phyloP scores from a whole-genome alignment of 2,329 filamentous ascomycete species.

The Cladosporium oxysporum region DNA sequence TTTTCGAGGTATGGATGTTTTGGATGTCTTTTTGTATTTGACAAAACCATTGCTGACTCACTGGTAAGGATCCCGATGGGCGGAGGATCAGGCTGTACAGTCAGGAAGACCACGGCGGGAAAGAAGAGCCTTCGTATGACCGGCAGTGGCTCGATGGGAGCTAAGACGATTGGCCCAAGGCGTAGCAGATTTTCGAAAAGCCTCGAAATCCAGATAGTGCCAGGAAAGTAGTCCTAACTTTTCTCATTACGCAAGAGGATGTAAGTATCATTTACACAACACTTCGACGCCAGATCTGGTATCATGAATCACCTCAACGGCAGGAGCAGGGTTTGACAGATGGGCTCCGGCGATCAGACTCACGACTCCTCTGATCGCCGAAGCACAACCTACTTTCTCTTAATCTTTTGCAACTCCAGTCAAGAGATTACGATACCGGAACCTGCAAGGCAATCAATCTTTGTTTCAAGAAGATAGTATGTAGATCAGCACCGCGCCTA shows the following conservation, averaged over 20 bases:
- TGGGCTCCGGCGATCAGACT: background rate
- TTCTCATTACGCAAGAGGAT: too few relatives aligned
- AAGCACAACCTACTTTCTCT: background rate
- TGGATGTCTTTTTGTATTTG: too few relatives aligned
- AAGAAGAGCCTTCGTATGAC: conserved; percentile 13
- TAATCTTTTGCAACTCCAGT: background rate
- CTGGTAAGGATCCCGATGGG: background rate
- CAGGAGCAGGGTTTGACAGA: background rate
- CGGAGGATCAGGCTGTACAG: conserved; percentile 18
- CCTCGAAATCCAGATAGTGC: background rate
- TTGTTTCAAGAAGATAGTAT: background rate
- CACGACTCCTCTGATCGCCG: background rate
- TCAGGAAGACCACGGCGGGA: conserved; percentile 15
- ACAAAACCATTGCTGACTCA: background rate
- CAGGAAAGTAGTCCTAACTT: background rate
- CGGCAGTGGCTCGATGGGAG: conserved; percentile 9
- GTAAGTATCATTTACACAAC: too few relatives aligned
- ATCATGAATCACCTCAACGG: background rate
- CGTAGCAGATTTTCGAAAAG: background rate
- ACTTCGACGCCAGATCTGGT: background rate
- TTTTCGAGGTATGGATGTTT: conserved; percentile 12
- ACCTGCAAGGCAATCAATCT: background rate
- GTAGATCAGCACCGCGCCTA: background rate
- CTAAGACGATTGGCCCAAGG: background rate
- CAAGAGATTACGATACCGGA: background rate